These are phyloP conservation scores for Scedosporium boydii DNA, from an alignment of 2,329 filamentous ascomycete species.

Conservation along the genomic window DNA sequence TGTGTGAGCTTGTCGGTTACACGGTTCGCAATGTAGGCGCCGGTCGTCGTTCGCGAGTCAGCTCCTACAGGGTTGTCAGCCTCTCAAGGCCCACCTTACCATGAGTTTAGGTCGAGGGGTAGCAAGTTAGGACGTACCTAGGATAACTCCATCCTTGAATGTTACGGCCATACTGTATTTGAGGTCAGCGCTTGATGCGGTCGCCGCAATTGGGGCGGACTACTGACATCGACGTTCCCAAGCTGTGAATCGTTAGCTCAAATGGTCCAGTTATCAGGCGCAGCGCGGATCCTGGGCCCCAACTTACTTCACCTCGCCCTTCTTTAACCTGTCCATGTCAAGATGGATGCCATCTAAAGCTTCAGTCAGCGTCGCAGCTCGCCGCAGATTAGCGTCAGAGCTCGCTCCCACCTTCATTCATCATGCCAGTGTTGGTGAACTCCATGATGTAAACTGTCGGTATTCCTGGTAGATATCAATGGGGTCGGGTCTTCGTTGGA, in stretches of 20 bases:
- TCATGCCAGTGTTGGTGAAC: conserved; percentile 50
- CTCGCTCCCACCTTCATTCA: conserved; percentile 47
- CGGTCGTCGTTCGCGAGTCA: conserved; percentile 94
- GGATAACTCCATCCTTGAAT: conserved; percentile 96
- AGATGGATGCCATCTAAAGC: conserved; percentile 90
- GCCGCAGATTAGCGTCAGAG: background rate
- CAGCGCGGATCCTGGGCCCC: background rate
- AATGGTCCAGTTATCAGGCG: background rate
- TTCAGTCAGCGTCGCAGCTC: conserved; percentile 13
- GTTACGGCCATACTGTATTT: conserved; percentile 84
- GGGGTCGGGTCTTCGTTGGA: background rate
- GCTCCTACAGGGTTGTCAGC: conserved; percentile 46
- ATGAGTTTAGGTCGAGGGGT: background rate
- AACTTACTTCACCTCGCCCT: conserved; percentile 94
- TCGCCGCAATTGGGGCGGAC: conserved; percentile 11
- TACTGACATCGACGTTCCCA: conserved; percentile 92
- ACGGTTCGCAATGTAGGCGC: conserved; percentile 96
- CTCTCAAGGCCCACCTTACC: conserved; percentile 5
- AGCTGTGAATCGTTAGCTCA: conserved; percentile 36
- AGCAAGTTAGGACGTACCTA: conserved; percentile 45
- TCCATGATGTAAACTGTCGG: conserved; percentile 37
- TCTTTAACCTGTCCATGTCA: conserved; percentile 98
- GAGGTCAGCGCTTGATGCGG: conserved; percentile 17
- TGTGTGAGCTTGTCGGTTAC: conserved; percentile 98
- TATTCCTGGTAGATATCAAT: background rate